Conservation (phyloP, 2,329 filamentous ascomycete genomes). For the Pezicula carpinea region DNA sequence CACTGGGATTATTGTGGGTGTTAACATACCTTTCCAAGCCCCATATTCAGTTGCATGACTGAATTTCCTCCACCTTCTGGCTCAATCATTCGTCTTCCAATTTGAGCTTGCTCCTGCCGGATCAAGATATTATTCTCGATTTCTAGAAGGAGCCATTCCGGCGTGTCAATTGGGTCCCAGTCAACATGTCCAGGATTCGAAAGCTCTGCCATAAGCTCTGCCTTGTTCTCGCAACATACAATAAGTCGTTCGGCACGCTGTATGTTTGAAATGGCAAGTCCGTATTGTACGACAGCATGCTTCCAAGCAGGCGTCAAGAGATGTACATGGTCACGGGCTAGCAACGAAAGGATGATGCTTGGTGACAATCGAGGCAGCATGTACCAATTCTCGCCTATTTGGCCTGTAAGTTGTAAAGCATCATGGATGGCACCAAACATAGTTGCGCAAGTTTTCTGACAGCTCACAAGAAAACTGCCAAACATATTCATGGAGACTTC, state of each 20-base stretch:
- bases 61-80: slow-evolving; percentile 38
- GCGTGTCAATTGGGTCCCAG: slow-evolving; percentile 47
- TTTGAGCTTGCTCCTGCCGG: slow-evolving; percentile 51
- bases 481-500: too few relatives aligned
- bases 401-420: too few relatives aligned
- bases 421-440: too few relatives aligned
- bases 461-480: too few relatives aligned
- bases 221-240: slow-evolving; percentile 12
- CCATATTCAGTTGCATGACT: slow-evolving; percentile 67
- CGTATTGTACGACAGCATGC: slow-evolving; percentile 34
- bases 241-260: slow-evolving; percentile 40
- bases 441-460: too few relatives aligned
- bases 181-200: slow-evolving; percentile 48
- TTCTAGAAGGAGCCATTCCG: slow-evolving; percentile 61
- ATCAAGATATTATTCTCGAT: slow-evolving; percentile 59
- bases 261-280: slow-evolving; percentile 29
- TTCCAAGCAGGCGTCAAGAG: slow-evolving; percentile 31
- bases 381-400: background rate
- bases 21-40: slow-evolving; percentile 50
- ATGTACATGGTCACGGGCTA: slow-evolving; percentile 18
- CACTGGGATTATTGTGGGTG: too few relatives aligned
- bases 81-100: slow-evolving; percentile 51
- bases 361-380: slow-evolving; percentile 29
- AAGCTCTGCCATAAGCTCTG: slow-evolving; percentile 37
- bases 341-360: slow-evolving; percentile 24